Percentiles rank a stretch among this genome's conserved stretches.
Evolutionary conservation across 495 filamentous ascomycete species (phyloP).

Genomic region (Xylaria venustula): DNA sequence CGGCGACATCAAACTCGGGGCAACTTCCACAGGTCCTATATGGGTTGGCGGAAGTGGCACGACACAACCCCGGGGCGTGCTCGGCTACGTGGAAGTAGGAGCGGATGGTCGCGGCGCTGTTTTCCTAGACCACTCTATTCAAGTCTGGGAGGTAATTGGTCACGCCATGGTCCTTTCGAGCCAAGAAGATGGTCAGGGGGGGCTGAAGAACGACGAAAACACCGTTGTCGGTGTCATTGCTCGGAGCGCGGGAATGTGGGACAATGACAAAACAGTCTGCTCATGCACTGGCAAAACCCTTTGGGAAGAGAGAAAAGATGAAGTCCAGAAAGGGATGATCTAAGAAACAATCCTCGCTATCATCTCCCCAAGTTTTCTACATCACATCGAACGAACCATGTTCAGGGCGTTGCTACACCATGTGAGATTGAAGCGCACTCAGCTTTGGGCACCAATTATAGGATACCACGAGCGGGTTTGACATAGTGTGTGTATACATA

Average conservation of each 20-base stretch:
- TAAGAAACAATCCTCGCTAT: conserved; percentile 35
- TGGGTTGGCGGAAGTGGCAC: conserved; percentile 55
- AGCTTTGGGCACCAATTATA: background rate
- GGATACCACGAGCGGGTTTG: background rate
- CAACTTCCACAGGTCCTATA: conserved; percentile 74
- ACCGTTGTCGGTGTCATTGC: conserved; percentile 91
- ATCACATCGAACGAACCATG: background rate
- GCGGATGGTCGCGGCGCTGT: conserved; percentile 66
- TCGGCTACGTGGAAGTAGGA: conserved; percentile 74
- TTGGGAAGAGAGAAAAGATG: conserved; percentile 94
- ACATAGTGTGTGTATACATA: too few relatives aligned
- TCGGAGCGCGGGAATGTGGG: conserved; percentile 92
- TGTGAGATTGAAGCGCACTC: background rate
- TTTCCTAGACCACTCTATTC: conserved; percentile 76
- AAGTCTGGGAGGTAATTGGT: conserved; percentile 95
- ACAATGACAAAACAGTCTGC: conserved; percentile 95
- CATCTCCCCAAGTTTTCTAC: background rate
- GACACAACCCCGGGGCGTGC: conserved; percentile 57
- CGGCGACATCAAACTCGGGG: conserved; percentile 87
- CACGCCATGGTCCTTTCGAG: conserved; percentile 80
- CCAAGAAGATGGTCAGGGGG: conserved; percentile 45
- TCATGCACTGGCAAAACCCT: conserved; percentile 96
- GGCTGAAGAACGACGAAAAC: conserved; percentile 69
- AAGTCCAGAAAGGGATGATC: conserved; percentile 81
- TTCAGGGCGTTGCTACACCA: background rate